Conservation (phyloP, 1,284 basidiomycete genomes). For the Melampsora americana region DNA sequence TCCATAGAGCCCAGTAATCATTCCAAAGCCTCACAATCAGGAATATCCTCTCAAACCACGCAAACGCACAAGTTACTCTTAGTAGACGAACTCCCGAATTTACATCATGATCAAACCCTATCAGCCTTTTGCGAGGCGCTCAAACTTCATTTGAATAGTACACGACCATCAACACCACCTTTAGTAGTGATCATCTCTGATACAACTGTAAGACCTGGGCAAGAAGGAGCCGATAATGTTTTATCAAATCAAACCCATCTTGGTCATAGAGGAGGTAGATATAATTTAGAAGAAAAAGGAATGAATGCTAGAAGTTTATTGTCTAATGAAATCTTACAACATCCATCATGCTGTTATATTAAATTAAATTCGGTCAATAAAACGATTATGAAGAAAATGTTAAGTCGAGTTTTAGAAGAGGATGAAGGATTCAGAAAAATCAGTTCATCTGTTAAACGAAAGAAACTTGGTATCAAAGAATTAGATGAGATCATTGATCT, state of each 20-base stretch:
- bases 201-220: slow-evolving; percentile 22
- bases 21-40: background rate
- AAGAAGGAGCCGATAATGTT: slow-evolving; percentile 13
- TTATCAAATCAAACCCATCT: background rate
- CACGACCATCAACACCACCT: background rate
- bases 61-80: slow-evolving; percentile 20
- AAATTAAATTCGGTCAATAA: slow-evolving; percentile 21
- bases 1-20: background rate
- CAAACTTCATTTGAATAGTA: slow-evolving; percentile 9
- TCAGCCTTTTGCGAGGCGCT: slow-evolving; percentile 8
- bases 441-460: slow-evolving; percentile 24
- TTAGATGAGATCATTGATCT: slow-evolving; percentile 73
- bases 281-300: slow-evolving; percentile 8
- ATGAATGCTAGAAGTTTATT: slow-evolving; percentile 20
- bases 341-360: slow-evolving; percentile 20
- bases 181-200: slow-evolving; percentile 26
- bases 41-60: background rate
- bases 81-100: slow-evolving; percentile 36
- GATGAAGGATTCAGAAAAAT: background rate
- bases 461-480: slow-evolving; percentile 63
- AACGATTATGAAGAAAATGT: slow-evolving; percentile 44
- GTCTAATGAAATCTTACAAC: slow-evolving; percentile 20
- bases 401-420: background rate
- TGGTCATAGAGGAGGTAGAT: background rate
- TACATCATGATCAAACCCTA: slow-evolving; percentile 12